Evolutionary conservation across 805 yeast genomes (phyloP).

Genomic region (Candida pini): DNA sequence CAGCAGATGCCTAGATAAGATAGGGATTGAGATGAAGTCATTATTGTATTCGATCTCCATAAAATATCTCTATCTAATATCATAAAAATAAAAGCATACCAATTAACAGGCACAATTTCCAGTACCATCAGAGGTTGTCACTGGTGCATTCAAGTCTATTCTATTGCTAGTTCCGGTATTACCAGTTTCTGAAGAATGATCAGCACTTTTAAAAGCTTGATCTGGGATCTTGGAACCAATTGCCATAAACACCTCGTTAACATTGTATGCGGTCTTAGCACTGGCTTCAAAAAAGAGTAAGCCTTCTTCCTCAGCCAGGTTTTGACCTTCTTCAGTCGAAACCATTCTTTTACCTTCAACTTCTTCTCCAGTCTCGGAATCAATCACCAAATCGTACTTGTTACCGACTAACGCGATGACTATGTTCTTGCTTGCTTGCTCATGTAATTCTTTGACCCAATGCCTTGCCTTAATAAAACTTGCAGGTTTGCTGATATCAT

Average conservation of each 20-base stretch:
- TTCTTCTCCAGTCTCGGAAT: slow-evolving; percentile 38
- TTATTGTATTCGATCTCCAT: no score
- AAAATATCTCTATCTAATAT: neutral
- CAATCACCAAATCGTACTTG: slow-evolving; percentile 73
- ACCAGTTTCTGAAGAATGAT: slow-evolving; percentile 10
- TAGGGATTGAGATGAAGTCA: no score
- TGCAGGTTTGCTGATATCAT: slow-evolving; percentile 92
- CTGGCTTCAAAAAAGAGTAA: slow-evolving; percentile 88
- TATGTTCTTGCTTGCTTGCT: slow-evolving; percentile 89
- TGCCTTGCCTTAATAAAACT: slow-evolving; percentile 94
- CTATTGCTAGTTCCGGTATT: slow-evolving; percentile 19
- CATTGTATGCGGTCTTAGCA: slow-evolving; percentile 86
- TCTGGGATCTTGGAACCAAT: slow-evolving; percentile 83
- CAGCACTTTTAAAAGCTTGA: slow-evolving; percentile 16
- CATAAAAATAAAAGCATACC: slow-evolving; percentile 1
- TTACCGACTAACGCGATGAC: slow-evolving; percentile 93
- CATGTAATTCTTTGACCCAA: slow-evolving; percentile 95
- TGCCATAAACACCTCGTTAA: slow-evolving; percentile 84
- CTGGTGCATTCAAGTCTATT: slow-evolving; percentile 34
- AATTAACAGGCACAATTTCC: slow-evolving; percentile 31
- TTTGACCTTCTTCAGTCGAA: slow-evolving; percentile 78
- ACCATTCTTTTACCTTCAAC: slow-evolving; percentile 66
- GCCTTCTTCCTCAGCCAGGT: slow-evolving; percentile 86
- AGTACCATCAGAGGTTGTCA: slow-evolving; percentile 15
- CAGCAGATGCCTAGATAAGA: no score